A percentile compares a stretch with the other conserved stretches of the same genome.
These are phyloP conservation scores for Teunomyces gatunensis DNA, from an alignment of 805 yeast species.

Conservation along the genomic window DNA sequence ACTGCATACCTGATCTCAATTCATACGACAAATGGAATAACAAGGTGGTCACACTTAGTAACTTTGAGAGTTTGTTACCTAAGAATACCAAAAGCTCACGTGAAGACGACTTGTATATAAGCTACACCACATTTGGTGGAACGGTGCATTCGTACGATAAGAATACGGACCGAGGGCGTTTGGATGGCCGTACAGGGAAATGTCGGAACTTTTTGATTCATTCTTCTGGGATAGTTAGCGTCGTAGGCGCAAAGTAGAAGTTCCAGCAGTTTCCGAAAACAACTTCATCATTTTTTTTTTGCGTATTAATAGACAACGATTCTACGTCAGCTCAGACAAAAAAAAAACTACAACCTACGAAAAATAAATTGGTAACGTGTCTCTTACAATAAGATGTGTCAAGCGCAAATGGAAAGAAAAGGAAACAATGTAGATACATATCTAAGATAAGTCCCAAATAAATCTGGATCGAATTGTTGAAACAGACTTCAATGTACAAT, in stretches of 20 bases:
- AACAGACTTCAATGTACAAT: no score
- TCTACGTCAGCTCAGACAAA: no score
- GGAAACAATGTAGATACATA: neutral
- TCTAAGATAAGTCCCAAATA: no score
- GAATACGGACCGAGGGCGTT: neutral
- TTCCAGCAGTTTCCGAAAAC: no score
- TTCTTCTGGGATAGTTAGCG: conserved; percentile 28
- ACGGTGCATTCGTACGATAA: conserved; percentile 5
- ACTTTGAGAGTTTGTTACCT: conserved; percentile 6
- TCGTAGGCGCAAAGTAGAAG: neutral
- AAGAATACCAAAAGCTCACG: neutral
- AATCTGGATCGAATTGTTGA: no score
- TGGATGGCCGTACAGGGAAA: neutral
- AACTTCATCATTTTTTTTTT: no score
- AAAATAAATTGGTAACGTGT: neutral
- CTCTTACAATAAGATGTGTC: neutral
- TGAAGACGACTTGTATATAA: conserved; percentile 7
- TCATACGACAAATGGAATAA: conserved; percentile 38
- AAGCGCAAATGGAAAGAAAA: neutral
- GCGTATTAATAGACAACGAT: no score
- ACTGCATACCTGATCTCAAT: conserved; percentile 37
- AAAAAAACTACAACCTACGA: neutral
- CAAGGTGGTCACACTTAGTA: conserved; percentile 9
- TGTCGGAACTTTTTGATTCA: conserved; percentile 28
- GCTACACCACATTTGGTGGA: conserved; percentile 2